A percentile compares a stretch with the other conserved stretches of the same genome.
phyloP scores from a whole-genome alignment of 768 basidiomycete species.

The Calocybe indica region DNA sequence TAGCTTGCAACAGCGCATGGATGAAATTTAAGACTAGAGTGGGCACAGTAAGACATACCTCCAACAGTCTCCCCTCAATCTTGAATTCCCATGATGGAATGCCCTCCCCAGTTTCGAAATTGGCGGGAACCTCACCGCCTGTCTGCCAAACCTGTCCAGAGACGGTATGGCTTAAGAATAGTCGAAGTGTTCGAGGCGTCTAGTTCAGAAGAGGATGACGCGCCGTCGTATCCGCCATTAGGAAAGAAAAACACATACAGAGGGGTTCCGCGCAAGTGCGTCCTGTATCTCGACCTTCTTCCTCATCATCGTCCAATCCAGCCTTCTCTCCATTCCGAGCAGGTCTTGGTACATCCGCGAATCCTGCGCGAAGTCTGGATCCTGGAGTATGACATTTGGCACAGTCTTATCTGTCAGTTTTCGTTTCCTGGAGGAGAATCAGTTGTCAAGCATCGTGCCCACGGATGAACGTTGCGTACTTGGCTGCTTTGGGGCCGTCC shows the following conservation, averaged over 20 bases:
- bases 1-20: slow-evolving; percentile 26
- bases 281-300: slow-evolving; percentile 91
- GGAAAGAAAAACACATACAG: slow-evolving; percentile 35
- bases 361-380: slow-evolving; percentile 73
- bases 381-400: slow-evolving; percentile 69
- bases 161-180: slow-evolving; percentile 86
- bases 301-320: slow-evolving; percentile 93
- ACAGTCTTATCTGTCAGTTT: slow-evolving; percentile 78
- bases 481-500: slow-evolving; percentile 33
- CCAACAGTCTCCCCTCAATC: slow-evolving; percentile 82
- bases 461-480: slow-evolving; percentile 16
- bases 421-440: slow-evolving; percentile 46
- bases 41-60: slow-evolving; percentile 38
- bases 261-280: slow-evolving; percentile 66
- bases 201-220: slow-evolving; percentile 20
- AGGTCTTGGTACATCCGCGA: slow-evolving; percentile 84
- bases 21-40: slow-evolving; percentile 1
- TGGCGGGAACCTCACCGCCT: slow-evolving; percentile 37
- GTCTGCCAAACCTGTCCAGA: slow-evolving; percentile 85
- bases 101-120: slow-evolving; percentile 81
- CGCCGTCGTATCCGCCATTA: neutral
- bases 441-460: neutral
- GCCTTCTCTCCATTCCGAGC: slow-evolving; percentile 80
- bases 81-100: slow-evolving; percentile 87
- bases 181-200: slow-evolving; percentile 77